phyloP scores from a whole-genome alignment of 2,329 filamentous ascomycete genomes.

The Chrysosporium keratinophilum region DNA sequence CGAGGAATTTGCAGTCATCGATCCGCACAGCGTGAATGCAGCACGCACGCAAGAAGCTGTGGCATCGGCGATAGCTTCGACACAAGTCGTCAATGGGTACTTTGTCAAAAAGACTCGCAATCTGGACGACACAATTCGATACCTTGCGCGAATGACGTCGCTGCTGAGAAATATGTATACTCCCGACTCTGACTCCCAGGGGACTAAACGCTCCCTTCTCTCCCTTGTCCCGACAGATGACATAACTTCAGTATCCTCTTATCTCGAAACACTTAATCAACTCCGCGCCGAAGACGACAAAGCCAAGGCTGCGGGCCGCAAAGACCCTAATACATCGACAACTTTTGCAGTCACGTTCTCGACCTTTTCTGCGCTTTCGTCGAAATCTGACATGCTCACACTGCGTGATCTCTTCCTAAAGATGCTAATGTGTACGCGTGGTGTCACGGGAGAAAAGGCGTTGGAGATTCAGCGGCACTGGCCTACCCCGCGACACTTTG shows the following conservation, averaged over 20 bases:
- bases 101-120: constrained; percentile 67
- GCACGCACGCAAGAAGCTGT: constrained; percentile 55
- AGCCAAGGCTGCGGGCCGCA: constrained; percentile 3
- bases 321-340: constrained; percentile 48
- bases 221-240: constrained; percentile 53
- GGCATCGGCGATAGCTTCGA: constrained; percentile 62
- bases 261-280: constrained; percentile 52
- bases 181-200: constrained; percentile 15
- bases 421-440: constrained; percentile 73
- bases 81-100: constrained; percentile 67
- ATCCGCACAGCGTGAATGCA: constrained; percentile 34
- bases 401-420: constrained; percentile 67
- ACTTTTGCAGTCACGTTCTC: constrained; percentile 57
- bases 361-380: constrained; percentile 60
- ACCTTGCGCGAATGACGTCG: constrained; percentile 61
- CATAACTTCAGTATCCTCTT: constrained; percentile 54
- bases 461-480: constrained; percentile 70
- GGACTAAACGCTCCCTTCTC: constrained; percentile 31
- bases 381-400: constrained; percentile 64
- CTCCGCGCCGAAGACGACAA: constrained; percentile 44
- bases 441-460: constrained; percentile 66
- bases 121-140: constrained; percentile 67
- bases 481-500: constrained; percentile 60
- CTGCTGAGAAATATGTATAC: constrained; percentile 55
- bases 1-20: constrained; percentile 58